Evolutionary conservation across 2,329 filamentous ascomycete species (phyloP).

Genomic region (Pseudogymnoascus sp.): DNA sequence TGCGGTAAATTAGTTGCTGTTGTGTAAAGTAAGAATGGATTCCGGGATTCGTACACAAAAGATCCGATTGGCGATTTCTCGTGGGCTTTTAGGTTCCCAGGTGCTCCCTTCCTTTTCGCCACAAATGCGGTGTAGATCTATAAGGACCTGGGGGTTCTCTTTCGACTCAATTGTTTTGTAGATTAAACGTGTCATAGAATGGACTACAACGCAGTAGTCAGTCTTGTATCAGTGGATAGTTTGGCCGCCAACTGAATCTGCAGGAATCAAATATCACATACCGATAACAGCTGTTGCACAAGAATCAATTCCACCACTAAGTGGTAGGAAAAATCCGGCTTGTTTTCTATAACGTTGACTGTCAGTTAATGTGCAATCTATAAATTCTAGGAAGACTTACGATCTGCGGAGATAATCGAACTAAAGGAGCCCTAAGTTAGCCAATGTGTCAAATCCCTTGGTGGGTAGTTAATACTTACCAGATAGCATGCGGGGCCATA

Average conservation of each 20-base stretch:
- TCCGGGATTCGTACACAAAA: slow-evolving; percentile 31
- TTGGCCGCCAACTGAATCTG: slow-evolving; percentile 35
- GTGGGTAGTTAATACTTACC: not conserved
- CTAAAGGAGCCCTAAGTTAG: not conserved
- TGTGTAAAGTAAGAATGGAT: not conserved
- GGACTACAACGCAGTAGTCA: not conserved
- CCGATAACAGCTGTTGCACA: slow-evolving; percentile 46
- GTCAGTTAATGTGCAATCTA: not conserved
- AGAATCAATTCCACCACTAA: slow-evolving; percentile 53
- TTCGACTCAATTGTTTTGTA: slow-evolving; percentile 14
- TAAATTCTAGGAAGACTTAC: not conserved
- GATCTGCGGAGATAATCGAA: slow-evolving; percentile 53
- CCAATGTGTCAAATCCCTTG: not conserved
- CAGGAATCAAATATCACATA: slow-evolving; percentile 37
- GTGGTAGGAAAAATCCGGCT: slow-evolving; percentile 48
- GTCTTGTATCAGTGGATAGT: not conserved
- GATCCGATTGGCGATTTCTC: slow-evolving; percentile 49
- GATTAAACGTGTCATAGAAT: slow-evolving; percentile 1
- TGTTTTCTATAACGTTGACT: not conserved
- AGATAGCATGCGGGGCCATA: slow-evolving; percentile 57
- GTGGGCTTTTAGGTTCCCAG: slow-evolving; percentile 33
- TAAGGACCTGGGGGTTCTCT: slow-evolving; percentile 45
- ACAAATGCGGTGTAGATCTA: slow-evolving; percentile 40
- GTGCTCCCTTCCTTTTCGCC: slow-evolving; percentile 37
- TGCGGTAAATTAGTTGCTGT: slow-evolving; percentile 19